Evolutionary conservation across 352 stramenopile genomes (phyloP), one percentile per base, ranked within the genome.

Genomic region (Globisporangium orthogonon): DNA sequence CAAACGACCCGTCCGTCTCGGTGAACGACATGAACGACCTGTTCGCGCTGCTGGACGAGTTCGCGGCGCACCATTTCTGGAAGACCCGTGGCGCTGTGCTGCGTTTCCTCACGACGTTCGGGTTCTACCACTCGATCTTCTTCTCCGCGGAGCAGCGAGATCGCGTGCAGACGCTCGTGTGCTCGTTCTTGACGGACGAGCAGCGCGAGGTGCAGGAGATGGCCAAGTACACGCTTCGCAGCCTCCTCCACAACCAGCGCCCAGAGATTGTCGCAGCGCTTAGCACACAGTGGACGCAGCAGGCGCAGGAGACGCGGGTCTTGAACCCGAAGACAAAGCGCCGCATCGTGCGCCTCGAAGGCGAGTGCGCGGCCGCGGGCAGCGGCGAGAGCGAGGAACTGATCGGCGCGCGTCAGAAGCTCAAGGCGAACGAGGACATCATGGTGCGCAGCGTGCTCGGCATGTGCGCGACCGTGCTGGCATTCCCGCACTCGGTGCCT

Each of bases 161-260:
- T 18, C 71, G 73, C n/a, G 65, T 90, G 37, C 72, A 87, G 41
- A 48, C 52, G 10, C 63, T 90, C 31, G 63, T 88, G 45, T 73
- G 71, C 29, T 57, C 68, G 6, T 81, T 89, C 39, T 57, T 92
- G 33, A 74, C 67, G 2, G 83, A 92, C 49, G 73, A 85, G 35
- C 76, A 90, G 62, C 79, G 83, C 5, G 83, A 92, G 53, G 78
- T 92, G 23, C 83, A 92, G 54, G 76, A 86, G 13, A 88, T 89
- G 74, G 83, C 83, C 30, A 88, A 90, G 63, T 87, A 82, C 51
- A 73, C 83, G 3, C 58, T 92, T 7, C 78, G 83, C 4, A 74
- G 74, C 45, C 71, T 92, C 31, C 58, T 87, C 1, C 80, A 88
- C 56, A 85, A 81, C 45, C 63, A 89, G 44, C 67, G 76, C 9